phyloP scores from a whole-genome alignment of 305 asterid species.

The Striga hermonthica region DNA sequence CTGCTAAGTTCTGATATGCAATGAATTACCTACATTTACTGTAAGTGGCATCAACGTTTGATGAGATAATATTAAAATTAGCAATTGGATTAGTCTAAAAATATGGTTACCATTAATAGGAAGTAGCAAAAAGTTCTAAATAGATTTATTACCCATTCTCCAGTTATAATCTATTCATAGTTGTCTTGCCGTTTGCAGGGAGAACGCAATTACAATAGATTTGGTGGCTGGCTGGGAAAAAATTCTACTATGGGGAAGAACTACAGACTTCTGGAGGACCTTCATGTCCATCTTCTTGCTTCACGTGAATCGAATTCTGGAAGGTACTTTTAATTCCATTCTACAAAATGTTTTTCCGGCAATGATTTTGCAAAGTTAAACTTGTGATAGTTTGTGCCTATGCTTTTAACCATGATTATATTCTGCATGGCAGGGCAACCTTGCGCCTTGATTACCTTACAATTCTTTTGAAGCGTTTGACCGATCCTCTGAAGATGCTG shows the following conservation, averaged over 20 bases:
- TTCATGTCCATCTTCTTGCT: constrained; percentile 90
- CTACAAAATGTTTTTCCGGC: not conserved
- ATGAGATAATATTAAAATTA: too few species aligned
- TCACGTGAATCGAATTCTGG: constrained; percentile 78
- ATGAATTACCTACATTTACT: too few species aligned
- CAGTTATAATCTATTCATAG: constrained; percentile 2
- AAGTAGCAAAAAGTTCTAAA: not conserved
- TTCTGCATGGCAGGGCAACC: constrained; percentile 49
- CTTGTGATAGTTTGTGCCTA: constrained; percentile 4
- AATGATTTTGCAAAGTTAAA: not conserved
- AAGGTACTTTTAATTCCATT: constrained; percentile 49
- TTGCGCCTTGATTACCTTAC: constrained; percentile 81
- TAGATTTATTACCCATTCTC: not conserved
- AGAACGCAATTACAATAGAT: constrained; percentile 87
- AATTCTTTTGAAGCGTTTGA: constrained; percentile 66
- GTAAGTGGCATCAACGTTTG: too few species aligned
- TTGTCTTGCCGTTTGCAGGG: constrained; percentile 51
- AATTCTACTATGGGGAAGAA: constrained; percentile 90
- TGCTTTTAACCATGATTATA: constrained; percentile 28
- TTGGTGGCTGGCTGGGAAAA: constrained; percentile 99
- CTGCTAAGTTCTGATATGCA: too few species aligned
- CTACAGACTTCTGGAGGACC: constrained; percentile 82
- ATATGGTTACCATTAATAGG: not conserved
- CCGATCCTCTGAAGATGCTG: constrained; percentile 63
- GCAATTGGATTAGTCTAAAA: too few species aligned